phyloP scores from a whole-genome alignment of 2,329 filamentous ascomycete genomes.

The Scytalidium lignicola region DNA sequence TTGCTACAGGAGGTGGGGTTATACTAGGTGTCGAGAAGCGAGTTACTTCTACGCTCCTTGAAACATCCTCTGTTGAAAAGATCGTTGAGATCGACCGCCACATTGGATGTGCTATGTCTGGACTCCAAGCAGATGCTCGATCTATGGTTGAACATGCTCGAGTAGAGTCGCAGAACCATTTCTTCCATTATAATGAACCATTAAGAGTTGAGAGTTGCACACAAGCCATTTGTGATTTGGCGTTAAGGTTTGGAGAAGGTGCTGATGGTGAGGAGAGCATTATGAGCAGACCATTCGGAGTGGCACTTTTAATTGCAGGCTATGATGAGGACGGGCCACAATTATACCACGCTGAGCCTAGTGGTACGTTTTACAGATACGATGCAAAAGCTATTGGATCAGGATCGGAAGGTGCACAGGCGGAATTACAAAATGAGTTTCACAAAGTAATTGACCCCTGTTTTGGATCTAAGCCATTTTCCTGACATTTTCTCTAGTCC shows the following conservation, averaged over 20 bases:
- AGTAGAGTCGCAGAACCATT: conserved; percentile 94
- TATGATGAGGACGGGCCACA: conserved; percentile 96
- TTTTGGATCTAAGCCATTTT: not conserved
- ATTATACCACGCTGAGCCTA: conserved; percentile 96
- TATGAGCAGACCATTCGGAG: conserved; percentile 96
- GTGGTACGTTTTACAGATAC: conserved; percentile 97
- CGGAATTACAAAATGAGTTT: conserved; percentile 97
- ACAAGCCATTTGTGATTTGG: conserved; percentile 96
- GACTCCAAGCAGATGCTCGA: conserved; percentile 93
- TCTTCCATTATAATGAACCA: conserved; percentile 96
- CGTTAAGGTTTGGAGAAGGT: conserved; percentile 92
- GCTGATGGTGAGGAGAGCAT: conserved; percentile 98
- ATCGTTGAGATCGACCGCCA: conserved; percentile 99
- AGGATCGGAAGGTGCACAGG: conserved; percentile 94
- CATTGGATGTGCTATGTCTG: conserved; percentile 98
- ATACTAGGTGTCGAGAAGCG: conserved; percentile 98
- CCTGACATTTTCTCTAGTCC: conserved; percentile 48
- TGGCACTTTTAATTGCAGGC: conserved; percentile 91
- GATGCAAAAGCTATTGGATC: conserved; percentile 98
- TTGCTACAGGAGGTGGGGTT: conserved; percentile 91
- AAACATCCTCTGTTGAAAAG: conserved; percentile 98
- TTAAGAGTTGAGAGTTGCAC: conserved; percentile 96
- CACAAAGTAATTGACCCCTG: conserved; percentile 62
- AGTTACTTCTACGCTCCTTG: conserved; percentile 93
- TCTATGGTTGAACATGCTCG: conserved; percentile 98